Percentiles rank a stretch among this genome's conserved stretches.
Conservation (phyloP, 2,329 filamentous ascomycete genomes). For the Penicillium sclerotiorum region DNA sequence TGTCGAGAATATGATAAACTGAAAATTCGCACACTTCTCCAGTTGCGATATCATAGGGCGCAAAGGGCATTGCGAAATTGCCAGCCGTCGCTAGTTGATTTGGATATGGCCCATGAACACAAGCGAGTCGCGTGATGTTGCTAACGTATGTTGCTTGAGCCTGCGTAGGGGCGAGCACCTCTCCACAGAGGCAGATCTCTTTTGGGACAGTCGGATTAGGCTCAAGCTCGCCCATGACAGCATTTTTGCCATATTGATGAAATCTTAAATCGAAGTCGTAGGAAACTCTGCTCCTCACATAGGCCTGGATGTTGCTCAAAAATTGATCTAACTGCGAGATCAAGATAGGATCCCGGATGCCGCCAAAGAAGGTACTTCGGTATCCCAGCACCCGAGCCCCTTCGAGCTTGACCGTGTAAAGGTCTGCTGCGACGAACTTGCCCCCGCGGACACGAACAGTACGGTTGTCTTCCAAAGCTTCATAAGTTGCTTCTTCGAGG, state of each 20-base stretch:
- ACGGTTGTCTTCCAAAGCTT: slow-evolving; percentile 43
- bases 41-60: slow-evolving; percentile 40
- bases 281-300: slow-evolving; percentile 18
- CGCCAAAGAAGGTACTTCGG: slow-evolving; percentile 51
- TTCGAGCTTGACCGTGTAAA: slow-evolving; percentile 56
- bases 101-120: slow-evolving; percentile 52
- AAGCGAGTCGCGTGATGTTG: slow-evolving; percentile 43
- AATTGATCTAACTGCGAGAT: slow-evolving; percentile 46
- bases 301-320: slow-evolving; percentile 35
- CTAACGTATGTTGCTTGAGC: slow-evolving; percentile 49
- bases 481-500: slow-evolving; percentile 46
- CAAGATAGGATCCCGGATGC: slow-evolving; percentile 51
- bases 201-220: slow-evolving; percentile 18
- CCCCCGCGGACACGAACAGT: slow-evolving; percentile 47
- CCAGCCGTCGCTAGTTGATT: slow-evolving; percentile 57
- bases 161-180: slow-evolving; percentile 52
- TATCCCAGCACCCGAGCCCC: slow-evolving; percentile 49
- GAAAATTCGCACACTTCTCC: slow-evolving; percentile 49
- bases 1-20: slow-evolving; percentile 55
- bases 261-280: slow-evolving; percentile 39
- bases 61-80: slow-evolving; percentile 53
- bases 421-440: slow-evolving; percentile 34
- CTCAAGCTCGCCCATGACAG: slow-evolving; percentile 37
- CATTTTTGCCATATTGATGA: slow-evolving; percentile 51
- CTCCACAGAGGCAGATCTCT: slow-evolving; percentile 53